Evolutionary conservation across 305 asterid genomes (phyloP).

Genomic region (Fraxinus ornus): DNA sequence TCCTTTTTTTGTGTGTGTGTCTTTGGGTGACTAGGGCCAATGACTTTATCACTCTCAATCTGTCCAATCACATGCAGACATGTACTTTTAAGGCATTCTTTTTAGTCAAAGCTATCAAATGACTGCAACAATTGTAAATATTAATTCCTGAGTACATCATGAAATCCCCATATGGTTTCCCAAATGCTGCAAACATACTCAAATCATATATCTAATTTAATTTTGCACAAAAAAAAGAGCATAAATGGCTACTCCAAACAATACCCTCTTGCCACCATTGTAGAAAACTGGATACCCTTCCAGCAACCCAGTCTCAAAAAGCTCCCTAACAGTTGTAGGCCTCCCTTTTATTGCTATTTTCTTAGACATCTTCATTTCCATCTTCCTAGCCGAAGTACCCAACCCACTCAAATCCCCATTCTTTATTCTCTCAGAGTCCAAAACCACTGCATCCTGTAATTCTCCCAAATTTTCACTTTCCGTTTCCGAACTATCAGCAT

Average conservation of each 20-base stretch:
- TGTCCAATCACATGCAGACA: background rate
- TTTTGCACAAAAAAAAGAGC: background rate
- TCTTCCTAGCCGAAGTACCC: conserved; percentile 45
- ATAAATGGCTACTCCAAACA: background rate
- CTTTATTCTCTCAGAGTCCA: conserved; percentile 48
- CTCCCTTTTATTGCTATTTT: conserved; percentile 55
- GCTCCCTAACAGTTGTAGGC: conserved; percentile 86
- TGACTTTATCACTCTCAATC: background rate
- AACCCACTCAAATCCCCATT: conserved; percentile 28
- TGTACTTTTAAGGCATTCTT: background rate
- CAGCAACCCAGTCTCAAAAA: conserved; percentile 85
- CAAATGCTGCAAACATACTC: background rate
- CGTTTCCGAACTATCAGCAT: conserved; percentile 33
- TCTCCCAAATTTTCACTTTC: conserved; percentile 36
- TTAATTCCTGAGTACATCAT: background rate
- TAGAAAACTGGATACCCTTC: conserved; percentile 98
- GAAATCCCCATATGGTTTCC: background rate
- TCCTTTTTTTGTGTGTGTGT: background rate
- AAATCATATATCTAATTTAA: background rate
- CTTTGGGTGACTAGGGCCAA: background rate
- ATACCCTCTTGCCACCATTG: conserved; percentile 93
- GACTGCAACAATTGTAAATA: background rate
- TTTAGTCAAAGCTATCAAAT: background rate
- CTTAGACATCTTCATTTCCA: conserved; percentile 73
- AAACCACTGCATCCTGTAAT: conserved; percentile 45